Base-by-base conservation (phyloP, 116 monocot species). In the Posidonia oceanica region DNA sequence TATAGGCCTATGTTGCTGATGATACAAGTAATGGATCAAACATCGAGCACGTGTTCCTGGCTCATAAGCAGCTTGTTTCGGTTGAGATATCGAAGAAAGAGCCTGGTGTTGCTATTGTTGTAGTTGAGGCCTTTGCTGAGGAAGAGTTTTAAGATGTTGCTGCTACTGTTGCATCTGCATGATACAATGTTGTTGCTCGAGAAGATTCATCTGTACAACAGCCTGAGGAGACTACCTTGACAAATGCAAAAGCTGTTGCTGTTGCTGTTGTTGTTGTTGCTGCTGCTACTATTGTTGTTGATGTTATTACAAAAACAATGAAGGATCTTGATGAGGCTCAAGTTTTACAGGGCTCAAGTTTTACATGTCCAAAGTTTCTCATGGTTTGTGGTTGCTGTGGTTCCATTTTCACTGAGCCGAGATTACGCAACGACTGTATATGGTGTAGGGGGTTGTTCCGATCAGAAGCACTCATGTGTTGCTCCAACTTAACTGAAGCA, bases 21-120 rank as follows among this genome's bases (percentile, higher is more conserved):
- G 80, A 75, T 80, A 95, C 91, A 91, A 88, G 59, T 94, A 94
- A 67, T 82, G 82, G 14, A 88, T 95, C 71, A 95, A 74, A 54
- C 91, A 77, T 42, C 83, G 75, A 54, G 94, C 94, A 78, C 91
- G 88, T 37, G 66, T 84, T 69, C 94, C 91, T 39, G 88, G 91
- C 63, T 95, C 94, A 61, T 91, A 88, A n/a, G 73, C 54, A 39
- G 66, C 16, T 0, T 80, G 54, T 66, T 86, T 88, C 40, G 71
- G 74, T 69, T 85, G 88, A 69, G 84, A 14, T 78, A 86, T 86
- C 59, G 79, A 23, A 52, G 29, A 29, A 81, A 23, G 41, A 83
- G 42, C 56, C 40, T 76, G 78, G 39, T 77, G 82, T 72, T 80
- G 83, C 36, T 74, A 75, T 40, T 77, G 78, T 59, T 77, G 82